Base-by-base conservation (phyloP, 495 filamentous ascomycete genomes). In the Aspergillus cavernicola region DNA sequence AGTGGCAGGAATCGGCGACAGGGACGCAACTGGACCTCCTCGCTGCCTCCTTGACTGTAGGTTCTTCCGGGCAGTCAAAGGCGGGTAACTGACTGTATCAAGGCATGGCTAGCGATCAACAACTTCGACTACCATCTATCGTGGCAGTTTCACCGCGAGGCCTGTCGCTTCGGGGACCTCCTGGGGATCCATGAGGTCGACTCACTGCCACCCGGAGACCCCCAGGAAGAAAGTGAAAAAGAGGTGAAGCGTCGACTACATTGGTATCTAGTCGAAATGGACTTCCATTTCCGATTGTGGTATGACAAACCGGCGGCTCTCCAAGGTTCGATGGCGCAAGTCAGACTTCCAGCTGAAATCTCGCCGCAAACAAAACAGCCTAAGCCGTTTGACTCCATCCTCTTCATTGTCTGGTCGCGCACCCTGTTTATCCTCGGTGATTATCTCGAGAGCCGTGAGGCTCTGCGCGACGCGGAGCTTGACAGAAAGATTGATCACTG, bases 41-140 rank as follows among this genome's bases (percentile, higher is more conserved):
- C 39, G 51, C 51, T 5, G 51, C 32, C 9, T 26, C 22, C 7
- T 18, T 45, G 9, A 54, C 42, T 1, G 51, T 54, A 38, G 38
- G 51, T 7, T n/a, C 6, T 26, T 19, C 4, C 11, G 38, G 1
- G 10, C n/a, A 12, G 20, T 18, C n/a, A n/a, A n/a, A n/a, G n/a
- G 4, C 23, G 4, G 3, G 18, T 18, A 39, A n/a, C n/a, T 39
- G 35, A 26, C 47, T 18, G n/a, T 20, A 4, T 12, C 10, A 7
- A 53, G 50, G 22, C 51, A 19, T 54, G 51, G 51, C 6, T 36
- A 1, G 51, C 40, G 20, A 39, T 54, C 13, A 54, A 54, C 13
- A 54, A 46, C 24, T 54, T 54, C 15, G 51, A 54, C 41, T 54
- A 54, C 16, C 51, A 54, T 18, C 16, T 54, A 9, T 12, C 51